These are phyloP conservation scores for Borealophlyctis nickersoniae DNA, from an alignment of 192 early-diverging fungal genomes.

Conservation along the genomic window DNA sequence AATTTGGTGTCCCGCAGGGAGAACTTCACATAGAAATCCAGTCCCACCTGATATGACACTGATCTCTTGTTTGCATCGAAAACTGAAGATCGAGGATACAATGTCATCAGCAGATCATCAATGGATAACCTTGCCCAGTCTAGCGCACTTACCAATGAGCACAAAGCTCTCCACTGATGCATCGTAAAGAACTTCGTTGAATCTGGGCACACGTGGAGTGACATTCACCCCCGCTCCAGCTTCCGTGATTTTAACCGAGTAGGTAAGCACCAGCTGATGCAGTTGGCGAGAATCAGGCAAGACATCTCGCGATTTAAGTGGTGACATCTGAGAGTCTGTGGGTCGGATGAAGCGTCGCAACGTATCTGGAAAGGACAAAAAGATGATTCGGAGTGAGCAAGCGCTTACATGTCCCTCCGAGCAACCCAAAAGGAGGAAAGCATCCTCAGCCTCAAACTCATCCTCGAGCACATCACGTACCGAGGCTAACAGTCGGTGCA, in stretches of 20 bases:
- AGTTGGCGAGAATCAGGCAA: conserved; percentile 64
- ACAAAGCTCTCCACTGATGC: conserved; percentile 61
- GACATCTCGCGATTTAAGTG: conserved; percentile 74
- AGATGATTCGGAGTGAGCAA: not conserved
- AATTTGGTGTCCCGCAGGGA: too few species aligned
- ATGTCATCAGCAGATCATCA: too few species aligned
- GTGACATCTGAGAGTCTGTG: conserved; percentile 54
- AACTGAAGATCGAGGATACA: conserved; percentile 53
- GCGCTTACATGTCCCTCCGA: not conserved
- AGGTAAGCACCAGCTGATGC: conserved; percentile 73
- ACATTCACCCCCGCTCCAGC: conserved; percentile 40
- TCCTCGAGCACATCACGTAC: conserved; percentile 15
- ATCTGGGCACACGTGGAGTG: conserved; percentile 55
- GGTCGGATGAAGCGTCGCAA: conserved; percentile 71
- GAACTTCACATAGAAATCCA: too few species aligned
- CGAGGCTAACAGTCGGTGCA: conserved; percentile 42
- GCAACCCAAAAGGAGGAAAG: conserved; percentile 29
- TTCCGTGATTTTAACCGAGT: conserved; percentile 60
- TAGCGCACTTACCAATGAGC: conserved; percentile 47
- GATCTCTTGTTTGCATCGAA: conserved; percentile 80
- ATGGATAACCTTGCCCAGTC: too few species aligned
- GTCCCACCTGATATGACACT: conserved; percentile 41
- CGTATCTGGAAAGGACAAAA: conserved; percentile 41
- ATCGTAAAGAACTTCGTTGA: conserved; percentile 76
- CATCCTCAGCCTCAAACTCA: conserved; percentile 5